Evolutionary conservation across 176 grass and related monocot species (phyloP).

Genomic region (Rhynchospora tenuis): DNA sequence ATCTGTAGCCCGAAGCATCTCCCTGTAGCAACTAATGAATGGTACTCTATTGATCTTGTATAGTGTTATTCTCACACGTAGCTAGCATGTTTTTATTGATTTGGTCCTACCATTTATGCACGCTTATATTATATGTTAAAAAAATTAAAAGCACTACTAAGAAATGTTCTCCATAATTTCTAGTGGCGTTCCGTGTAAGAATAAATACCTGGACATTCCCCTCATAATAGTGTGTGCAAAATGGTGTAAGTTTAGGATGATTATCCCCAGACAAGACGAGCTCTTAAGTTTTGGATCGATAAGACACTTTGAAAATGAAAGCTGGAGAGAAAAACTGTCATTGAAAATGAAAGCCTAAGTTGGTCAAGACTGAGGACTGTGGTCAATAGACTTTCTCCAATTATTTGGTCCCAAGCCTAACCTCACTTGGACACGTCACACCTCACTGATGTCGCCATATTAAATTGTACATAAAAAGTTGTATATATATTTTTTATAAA

Average conservation of each 20-base stretch:
- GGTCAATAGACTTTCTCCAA: neutral
- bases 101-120: too few species aligned
- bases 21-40: too few species aligned
- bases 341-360: neutral
- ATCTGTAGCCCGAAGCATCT: too few species aligned
- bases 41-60: too few species aligned
- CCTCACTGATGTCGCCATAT: neutral
- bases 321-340: neutral
- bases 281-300: slow-evolving; percentile 5
- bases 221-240: neutral
- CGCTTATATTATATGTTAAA: too few species aligned
- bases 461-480: too few species aligned
- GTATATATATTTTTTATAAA: neutral
- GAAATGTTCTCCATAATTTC: neutral
- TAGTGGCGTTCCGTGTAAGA: too few species aligned
- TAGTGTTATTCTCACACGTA: too few species aligned
- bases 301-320: slow-evolving; percentile 14
- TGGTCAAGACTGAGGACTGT: neutral
- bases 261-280: neutral
- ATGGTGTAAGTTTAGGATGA: neutral
- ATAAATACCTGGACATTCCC: too few species aligned
- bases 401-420: neutral
- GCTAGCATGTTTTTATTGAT: too few species aligned
- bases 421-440: neutral
- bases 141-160: neutral